Evolutionary conservation across 176 grass and related monocot species (phyloP), one percentile per base, ranked within the genome.

Genomic region (Avena sativa): DNA sequence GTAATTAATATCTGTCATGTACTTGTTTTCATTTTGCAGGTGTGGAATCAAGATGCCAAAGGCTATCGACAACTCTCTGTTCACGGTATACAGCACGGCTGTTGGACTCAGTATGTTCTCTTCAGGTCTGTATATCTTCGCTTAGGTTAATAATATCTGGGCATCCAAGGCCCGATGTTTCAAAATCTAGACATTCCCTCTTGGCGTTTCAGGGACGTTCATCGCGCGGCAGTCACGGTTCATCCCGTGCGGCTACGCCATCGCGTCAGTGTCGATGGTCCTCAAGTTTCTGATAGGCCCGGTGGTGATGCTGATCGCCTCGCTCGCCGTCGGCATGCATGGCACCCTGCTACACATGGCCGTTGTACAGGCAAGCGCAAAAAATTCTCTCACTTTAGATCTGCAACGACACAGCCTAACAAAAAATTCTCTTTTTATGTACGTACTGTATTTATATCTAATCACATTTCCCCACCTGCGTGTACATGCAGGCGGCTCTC

Each of bases 91-190:
- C 72, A 88, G 48, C 2, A 92, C 93, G 0, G 89, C 95, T 2
- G 74, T 98, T 51, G 95, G 95, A 3, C 86, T 98, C 62, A 93
- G 93, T 89, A 98, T 95, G 95, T 98, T 98, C 83, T 78, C 87
- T 30, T 89, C 92, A 59, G 95, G 95, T 98, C 23, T 2, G 61
- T 58, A 0, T n/a, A 43, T 60, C 14, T 23, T 48, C 25, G 20
- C 56, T 53, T 68, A 67, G 17, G 23, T 71, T 43, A 64, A 28
- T 28, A 28, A 28, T 28, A 28, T 64, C 61, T 71, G 20, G 20
- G 47, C 13, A 52, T 58, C 4, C 61, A 64, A 13, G 23, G 61
- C 61, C 4, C 13, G 23, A 64, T 64, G 11, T 28, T 64, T 64
- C 11, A 64, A 5, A 26, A 55, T n/a, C 7, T 0, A 5, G 28